These are phyloP conservation scores for Chalara sp. DNA, from an alignment of 2,329 filamentous ascomycete genomes.

Conservation along the genomic window DNA sequence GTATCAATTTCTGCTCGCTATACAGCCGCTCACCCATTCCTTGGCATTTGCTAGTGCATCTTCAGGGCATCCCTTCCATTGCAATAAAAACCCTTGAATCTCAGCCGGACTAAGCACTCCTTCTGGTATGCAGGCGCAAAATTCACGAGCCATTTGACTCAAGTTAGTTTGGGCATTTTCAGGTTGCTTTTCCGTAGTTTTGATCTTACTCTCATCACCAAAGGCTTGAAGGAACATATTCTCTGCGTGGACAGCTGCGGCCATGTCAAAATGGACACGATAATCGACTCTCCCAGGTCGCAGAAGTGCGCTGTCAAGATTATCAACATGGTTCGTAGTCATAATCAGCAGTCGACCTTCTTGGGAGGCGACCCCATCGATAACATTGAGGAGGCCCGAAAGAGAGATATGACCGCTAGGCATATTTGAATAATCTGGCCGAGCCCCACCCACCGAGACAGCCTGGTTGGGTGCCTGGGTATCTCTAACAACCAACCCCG, in stretches of 20 bases:
- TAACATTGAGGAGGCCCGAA: slow-evolving; percentile 74
- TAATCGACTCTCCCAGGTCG: background rate
- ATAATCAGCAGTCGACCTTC: slow-evolving; percentile 90
- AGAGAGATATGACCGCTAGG: slow-evolving; percentile 59
- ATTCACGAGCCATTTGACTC: background rate
- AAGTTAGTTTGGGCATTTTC: background rate
- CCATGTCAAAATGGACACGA: background rate
- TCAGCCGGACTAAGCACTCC: background rate
- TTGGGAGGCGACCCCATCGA: slow-evolving; percentile 83
- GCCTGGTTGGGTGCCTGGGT: slow-evolving; percentile 37
- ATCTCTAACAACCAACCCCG: slow-evolving; percentile 29
- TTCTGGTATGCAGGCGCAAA: background rate
- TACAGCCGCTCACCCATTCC: background rate
- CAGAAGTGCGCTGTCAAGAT: slow-evolving; percentile 45
- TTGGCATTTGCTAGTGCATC: background rate
- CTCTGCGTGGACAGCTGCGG: background rate
- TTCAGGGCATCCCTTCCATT: background rate
- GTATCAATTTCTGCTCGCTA: too few species aligned
- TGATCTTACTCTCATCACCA: too few species aligned
- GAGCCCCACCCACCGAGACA: background rate
- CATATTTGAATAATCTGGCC: slow-evolving; percentile 36
- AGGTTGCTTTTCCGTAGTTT: background rate
- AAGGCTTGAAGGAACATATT: background rate
- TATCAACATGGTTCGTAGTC: slow-evolving; percentile 87
- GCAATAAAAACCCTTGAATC: background rate